A percentile compares a stretch with the other conserved stretches of the same genome.
phyloP scores from a whole-genome alignment of 2,329 filamentous ascomycete species.

The Didymella segeticola region DNA sequence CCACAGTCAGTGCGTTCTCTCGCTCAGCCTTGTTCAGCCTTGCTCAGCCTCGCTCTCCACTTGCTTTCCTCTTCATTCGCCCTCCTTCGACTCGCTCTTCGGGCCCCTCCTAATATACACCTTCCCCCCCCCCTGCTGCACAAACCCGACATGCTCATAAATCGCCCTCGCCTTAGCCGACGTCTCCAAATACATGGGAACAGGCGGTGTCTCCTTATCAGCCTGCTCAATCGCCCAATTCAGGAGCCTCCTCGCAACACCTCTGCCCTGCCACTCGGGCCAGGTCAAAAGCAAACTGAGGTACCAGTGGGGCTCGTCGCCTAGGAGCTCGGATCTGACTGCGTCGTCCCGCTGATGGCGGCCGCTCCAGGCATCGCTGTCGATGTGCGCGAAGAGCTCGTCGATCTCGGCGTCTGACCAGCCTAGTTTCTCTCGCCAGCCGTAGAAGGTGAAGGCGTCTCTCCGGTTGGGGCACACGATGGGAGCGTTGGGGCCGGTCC shows the following conservation, averaged over 20 bases:
- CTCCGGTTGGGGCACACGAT: conserved; percentile 27
- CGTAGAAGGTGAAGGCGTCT: conserved; percentile 27
- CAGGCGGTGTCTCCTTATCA: conserved; percentile 31
- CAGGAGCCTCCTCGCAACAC: conserved; percentile 37
- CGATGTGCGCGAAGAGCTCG: conserved; percentile 32
- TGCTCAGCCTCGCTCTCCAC: conserved; percentile 3
- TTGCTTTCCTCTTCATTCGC: background rate
- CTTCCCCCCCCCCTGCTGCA: conserved; percentile 15
- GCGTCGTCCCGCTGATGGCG: conserved; percentile 28
- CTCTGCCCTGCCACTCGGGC: conserved; percentile 40
- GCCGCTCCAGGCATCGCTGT: conserved; percentile 29
- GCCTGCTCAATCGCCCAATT: conserved; percentile 42
- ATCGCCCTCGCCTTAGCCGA: conserved; percentile 31
- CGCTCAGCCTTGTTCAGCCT: conserved; percentile 2
- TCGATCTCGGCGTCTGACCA: conserved; percentile 35
- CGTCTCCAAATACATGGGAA: conserved; percentile 41
- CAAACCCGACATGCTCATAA: conserved; percentile 43
- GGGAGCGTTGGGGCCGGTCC: conserved; percentile 28
- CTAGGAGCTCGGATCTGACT: conserved; percentile 21
- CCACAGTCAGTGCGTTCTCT: conserved; percentile 9
- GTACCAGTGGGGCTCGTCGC: conserved; percentile 41
- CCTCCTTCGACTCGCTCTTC: conserved; percentile 9
- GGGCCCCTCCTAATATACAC: background rate
- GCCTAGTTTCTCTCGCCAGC: conserved; percentile 27
- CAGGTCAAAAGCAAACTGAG: conserved; percentile 37